Percentiles rank a stretch among this genome's conserved stretches.
Evolutionary conservation across 2,329 filamentous ascomycete genomes (phyloP).

Genomic region (Thelonectria blattea): DNA sequence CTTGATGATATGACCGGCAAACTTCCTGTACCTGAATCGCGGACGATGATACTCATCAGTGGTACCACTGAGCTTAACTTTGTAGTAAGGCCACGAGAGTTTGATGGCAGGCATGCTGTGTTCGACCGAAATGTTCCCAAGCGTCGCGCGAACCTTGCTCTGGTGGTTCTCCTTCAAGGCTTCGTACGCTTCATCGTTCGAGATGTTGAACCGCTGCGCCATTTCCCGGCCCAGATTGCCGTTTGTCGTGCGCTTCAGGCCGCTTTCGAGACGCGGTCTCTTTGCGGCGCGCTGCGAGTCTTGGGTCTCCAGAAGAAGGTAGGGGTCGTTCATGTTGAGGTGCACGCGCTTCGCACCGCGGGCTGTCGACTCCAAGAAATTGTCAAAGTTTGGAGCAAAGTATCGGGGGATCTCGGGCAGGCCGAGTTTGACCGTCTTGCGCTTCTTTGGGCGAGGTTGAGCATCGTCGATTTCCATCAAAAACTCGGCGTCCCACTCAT

Average conservation of each 20-base stretch:
- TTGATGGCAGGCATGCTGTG: conserved; percentile 92
- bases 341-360: conserved; percentile 78
- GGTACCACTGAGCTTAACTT: conserved; percentile 78
- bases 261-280: conserved; percentile 60
- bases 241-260: conserved; percentile 70
- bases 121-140: conserved; percentile 91
- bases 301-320: conserved; percentile 81
- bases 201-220: conserved; percentile 87
- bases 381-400: conserved; percentile 75
- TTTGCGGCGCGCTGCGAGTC: conserved; percentile 69
- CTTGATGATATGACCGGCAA: conserved; percentile 70
- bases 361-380: conserved; percentile 76
- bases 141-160: conserved; percentile 90
- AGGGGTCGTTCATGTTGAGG: conserved; percentile 86
- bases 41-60: conserved; percentile 86
- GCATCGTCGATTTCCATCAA: conserved; percentile 55
- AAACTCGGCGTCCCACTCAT: conserved; percentile 70
- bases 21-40: conserved; percentile 72
- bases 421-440: conserved; percentile 65
- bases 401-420: conserved; percentile 65
- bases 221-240: conserved; percentile 76
- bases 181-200: conserved; percentile 95
- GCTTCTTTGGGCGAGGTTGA: conserved; percentile 67
- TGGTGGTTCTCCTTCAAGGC: conserved; percentile 96
- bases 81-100: conserved; percentile 95